Conservation (phyloP, 2,329 filamentous ascomycete species). For the Fusarium sp. region DNA sequence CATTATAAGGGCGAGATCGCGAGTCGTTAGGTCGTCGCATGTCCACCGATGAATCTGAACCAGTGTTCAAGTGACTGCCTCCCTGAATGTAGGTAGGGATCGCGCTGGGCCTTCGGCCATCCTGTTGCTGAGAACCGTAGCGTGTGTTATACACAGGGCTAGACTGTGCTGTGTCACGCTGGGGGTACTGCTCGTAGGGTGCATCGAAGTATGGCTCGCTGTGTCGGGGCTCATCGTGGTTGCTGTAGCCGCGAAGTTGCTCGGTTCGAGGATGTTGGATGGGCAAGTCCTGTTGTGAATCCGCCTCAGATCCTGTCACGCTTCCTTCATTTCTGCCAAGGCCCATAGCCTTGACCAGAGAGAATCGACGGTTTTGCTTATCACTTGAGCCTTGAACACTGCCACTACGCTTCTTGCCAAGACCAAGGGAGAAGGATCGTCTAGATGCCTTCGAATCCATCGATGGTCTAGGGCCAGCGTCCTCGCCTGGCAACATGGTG, state of each 20-base stretch:
- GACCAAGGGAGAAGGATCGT: conserved; percentile 76
- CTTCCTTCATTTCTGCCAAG: conserved; percentile 66
- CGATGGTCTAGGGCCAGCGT: conserved; percentile 66
- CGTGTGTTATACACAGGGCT: conserved; percentile 58
- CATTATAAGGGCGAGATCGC: conserved; percentile 58
- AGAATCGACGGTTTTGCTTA: conserved; percentile 74
- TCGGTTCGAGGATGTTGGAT: conserved; percentile 59
- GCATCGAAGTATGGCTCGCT: conserved; percentile 57
- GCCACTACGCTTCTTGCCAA: conserved; percentile 78
- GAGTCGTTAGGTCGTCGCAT: conserved; percentile 56
- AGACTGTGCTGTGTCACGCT: conserved; percentile 50
- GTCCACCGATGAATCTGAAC: conserved; percentile 67
- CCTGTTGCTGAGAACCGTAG: conserved; percentile 56
- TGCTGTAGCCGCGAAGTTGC: conserved; percentile 50
- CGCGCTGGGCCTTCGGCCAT: conserved; percentile 56
- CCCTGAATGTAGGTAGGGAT: conserved; percentile 61
- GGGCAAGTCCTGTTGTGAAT: conserved; percentile 65
- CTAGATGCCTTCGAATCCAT: conserved; percentile 76
- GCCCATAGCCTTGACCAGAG: conserved; percentile 75
- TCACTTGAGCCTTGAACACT: conserved; percentile 70
- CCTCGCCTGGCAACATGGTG: conserved; percentile 69
- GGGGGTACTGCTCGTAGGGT: conserved; percentile 53
- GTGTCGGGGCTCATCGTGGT: conserved; percentile 52
- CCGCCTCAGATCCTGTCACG: conserved; percentile 58
- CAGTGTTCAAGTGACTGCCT: conserved; percentile 61